These are phyloP conservation scores for Sporothrix variecibatus DNA, from an alignment of 2,329 filamentous ascomycete genomes.

Conservation along the genomic window DNA sequence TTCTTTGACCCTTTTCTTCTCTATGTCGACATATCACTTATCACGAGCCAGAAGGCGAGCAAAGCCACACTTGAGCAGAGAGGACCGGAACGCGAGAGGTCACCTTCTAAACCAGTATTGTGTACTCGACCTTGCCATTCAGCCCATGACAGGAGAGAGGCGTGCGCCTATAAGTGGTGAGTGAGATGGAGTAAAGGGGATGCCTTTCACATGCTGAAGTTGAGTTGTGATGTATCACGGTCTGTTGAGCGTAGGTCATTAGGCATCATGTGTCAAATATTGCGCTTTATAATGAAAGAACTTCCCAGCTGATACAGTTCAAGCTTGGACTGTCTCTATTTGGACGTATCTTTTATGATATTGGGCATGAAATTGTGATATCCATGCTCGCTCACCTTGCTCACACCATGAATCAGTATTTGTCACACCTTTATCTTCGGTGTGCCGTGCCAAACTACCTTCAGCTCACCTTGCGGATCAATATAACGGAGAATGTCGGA, in stretches of 20 bases:
- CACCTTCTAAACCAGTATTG: background rate
- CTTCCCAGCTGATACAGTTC: background rate
- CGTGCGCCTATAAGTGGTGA: background rate
- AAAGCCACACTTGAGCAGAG: background rate
- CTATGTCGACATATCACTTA: background rate
- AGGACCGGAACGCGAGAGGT: background rate
- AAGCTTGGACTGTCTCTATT: background rate
- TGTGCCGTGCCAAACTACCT: background rate
- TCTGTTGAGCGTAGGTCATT: background rate
- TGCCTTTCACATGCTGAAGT: too few species aligned
- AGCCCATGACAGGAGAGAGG: background rate
- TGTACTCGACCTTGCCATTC: background rate
- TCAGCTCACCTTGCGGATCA: background rate
- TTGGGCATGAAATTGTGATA: too few species aligned
- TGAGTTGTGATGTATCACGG: background rate
- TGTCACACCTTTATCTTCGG: background rate
- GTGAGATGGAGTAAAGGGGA: background rate
- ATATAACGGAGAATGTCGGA: background rate
- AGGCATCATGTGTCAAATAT: background rate
- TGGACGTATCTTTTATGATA: background rate
- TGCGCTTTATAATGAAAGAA: background rate
- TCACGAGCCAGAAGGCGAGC: background rate
- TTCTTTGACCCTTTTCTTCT: background rate
- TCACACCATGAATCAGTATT: background rate
- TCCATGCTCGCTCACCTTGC: background rate